Evolutionary conservation across 2,329 filamentous ascomycete genomes (phyloP).

Genomic region (Alternaria sp.): DNA sequence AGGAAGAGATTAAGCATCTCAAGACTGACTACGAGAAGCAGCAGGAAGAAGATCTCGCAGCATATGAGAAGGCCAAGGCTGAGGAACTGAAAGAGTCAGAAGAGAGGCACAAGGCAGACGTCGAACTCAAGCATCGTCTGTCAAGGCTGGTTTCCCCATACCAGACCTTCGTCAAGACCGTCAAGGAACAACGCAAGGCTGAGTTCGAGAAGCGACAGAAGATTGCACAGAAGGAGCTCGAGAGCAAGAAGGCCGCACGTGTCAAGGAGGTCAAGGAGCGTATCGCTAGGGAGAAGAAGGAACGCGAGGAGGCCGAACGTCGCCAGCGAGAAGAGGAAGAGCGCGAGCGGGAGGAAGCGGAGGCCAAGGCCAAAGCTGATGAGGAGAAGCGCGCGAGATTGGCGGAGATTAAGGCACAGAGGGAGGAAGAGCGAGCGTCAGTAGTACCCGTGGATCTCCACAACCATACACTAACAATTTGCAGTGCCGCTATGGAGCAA

Average conservation of each 20-base stretch:
- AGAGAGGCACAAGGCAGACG: conserved; percentile 87
- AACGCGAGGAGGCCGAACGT: conserved; percentile 83
- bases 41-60: conserved; percentile 75
- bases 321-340: conserved; percentile 84
- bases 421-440: conserved; percentile 65
- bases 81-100: conserved; percentile 82
- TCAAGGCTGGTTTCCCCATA: conserved; percentile 83
- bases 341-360: conserved; percentile 78
- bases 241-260: conserved; percentile 86
- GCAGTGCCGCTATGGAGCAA: conserved; percentile 67
- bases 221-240: conserved; percentile 88
- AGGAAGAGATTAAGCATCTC: conserved; percentile 93
- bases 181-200: conserved; percentile 86
- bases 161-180: conserved; percentile 79
- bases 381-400: conserved; percentile 79
- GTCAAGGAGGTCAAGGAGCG: conserved; percentile 88
- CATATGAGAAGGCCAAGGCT: conserved; percentile 79
- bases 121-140: conserved; percentile 92
- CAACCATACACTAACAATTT: conserved; percentile 43
- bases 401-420: conserved; percentile 70
- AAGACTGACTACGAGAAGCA: conserved; percentile 84
- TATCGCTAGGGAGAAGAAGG: conserved; percentile 80
- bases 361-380: conserved; percentile 79
- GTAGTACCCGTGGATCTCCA: conserved; percentile 34
- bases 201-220: conserved; percentile 95